Base-by-base conservation (phyloP, 805 yeast species). In the Pichia paraexigua region DNA sequence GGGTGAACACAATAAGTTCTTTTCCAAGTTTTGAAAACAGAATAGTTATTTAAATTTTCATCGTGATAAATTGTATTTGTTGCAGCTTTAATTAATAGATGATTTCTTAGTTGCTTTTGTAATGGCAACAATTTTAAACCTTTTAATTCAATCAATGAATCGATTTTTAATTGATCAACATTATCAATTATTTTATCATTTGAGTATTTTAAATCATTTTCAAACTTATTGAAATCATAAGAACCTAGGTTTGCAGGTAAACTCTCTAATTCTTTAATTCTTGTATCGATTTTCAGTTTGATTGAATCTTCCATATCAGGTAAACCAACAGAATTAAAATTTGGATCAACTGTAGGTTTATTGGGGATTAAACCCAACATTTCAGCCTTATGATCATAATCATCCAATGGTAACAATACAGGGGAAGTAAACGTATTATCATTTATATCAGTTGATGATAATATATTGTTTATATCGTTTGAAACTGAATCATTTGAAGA, bases 161-260 rank as follows among this genome's bases (percentile, higher is more conserved):
- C 77, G n/a, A 84, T 64, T 64, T 86, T 86, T 50, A 83, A 65
- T 17, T 73, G 75, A 60, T 85, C 90, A 32, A 74, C 68, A 27
- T 72, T 70, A 1, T 70, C 66, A 7, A 76, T 67, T 20, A 75
- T 57, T 49, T 75, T 75, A 56, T 75, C 79, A 42, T 76, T 69
- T 1, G 78, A 66, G 5, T 58, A 57, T 1, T 51, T 48, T 46
- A 76, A 63, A 35, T 72, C 73, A 47, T 66, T 65, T 5, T 57
- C 53, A 20, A 63, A 41, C 12, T 52, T 55, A 5, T 44, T 50
- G 1, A 69, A 60, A 54, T 78, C 77, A 46, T 74, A 80, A 2
- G 87, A 74, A 25, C 91, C 92, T 48, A 87, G 60, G 58, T 83
- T 85, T 4, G 86, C 78, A 2, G 95, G 94, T 17, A 86, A 60